phyloP scores from a whole-genome alignment of 2,329 filamentous ascomycete species.

The Ciborinia camelliae region DNA sequence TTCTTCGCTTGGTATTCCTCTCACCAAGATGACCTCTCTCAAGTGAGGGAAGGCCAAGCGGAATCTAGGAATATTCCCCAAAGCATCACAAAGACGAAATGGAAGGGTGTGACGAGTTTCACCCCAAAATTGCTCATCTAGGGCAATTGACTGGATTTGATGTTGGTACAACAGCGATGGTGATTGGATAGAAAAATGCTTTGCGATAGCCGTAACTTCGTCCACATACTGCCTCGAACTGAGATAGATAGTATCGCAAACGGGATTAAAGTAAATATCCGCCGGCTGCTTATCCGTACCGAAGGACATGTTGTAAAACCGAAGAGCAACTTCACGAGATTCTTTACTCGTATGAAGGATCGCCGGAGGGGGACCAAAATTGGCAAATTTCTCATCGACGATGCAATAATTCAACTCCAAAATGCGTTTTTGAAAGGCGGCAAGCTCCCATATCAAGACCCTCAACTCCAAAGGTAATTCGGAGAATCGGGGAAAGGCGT shows the following conservation, averaged over 20 bases:
- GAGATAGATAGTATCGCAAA: conserved; percentile 19
- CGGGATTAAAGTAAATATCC: conserved; percentile 19
- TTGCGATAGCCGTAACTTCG: conserved; percentile 15
- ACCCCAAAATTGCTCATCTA: conserved; percentile 5
- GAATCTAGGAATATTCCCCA: conserved; percentile 10
- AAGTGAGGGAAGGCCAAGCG: conserved; percentile 5
- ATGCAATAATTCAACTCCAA: conserved; percentile 16
- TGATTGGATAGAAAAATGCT: conserved; percentile 12
- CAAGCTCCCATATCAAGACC: conserved; percentile 8
- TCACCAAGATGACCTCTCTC: conserved; percentile 7
- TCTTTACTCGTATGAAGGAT: conserved; percentile 20
- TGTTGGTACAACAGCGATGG: conserved; percentile 7
- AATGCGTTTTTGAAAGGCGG: conserved; percentile 5
- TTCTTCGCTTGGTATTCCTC: conserved; percentile 11
- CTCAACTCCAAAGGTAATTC: conserved; percentile 9
- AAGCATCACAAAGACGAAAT: conserved; percentile 4
- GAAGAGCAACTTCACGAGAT: conserved; percentile 14
- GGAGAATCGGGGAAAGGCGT: background rate
- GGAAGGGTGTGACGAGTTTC: background rate
- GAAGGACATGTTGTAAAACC: conserved; percentile 17
- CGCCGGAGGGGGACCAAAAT: conserved; percentile 11
- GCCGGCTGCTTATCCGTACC: conserved; percentile 12
- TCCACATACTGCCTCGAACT: conserved; percentile 17
- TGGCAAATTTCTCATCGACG: conserved; percentile 5
- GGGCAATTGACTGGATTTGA: conserved; percentile 16